A percentile compares a stretch with the other conserved stretches of the same genome.
Evolutionary conservation across 352 stramenopile species (phyloP).

Genomic region (Paralagenidium karlingii): DNA sequence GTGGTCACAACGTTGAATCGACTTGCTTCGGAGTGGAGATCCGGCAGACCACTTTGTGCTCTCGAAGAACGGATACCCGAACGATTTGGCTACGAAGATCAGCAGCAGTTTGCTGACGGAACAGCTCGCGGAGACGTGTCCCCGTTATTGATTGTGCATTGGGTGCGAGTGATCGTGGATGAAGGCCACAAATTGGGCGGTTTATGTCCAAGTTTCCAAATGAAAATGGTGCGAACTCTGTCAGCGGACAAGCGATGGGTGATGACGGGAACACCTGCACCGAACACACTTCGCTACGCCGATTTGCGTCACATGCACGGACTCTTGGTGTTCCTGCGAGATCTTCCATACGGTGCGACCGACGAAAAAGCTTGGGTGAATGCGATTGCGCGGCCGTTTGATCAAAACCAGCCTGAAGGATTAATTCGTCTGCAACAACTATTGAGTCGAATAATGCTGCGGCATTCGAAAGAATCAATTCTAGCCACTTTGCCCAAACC

Average conservation of each 20-base stretch:
- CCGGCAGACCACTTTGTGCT: constrained; percentile 33
- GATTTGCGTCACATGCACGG: constrained; percentile 85
- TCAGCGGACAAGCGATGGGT: constrained; percentile 85
- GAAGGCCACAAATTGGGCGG: constrained; percentile 91
- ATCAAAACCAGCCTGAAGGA: constrained; percentile 31
- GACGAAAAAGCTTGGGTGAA: constrained; percentile 69
- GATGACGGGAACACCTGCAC: constrained; percentile 96
- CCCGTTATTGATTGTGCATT: constrained; percentile 48
- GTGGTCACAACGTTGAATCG: constrained; percentile 64
- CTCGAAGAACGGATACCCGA: constrained; percentile 51
- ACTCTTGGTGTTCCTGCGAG: constrained; percentile 84
- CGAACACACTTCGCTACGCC: constrained; percentile 71
- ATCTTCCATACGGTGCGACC: constrained; percentile 69
- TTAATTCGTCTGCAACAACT: constrained; percentile 73
- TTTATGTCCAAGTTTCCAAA: constrained; percentile 43
- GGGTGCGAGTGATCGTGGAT: constrained; percentile 90
- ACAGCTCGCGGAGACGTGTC: constrained; percentile 33
- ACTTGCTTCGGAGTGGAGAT: constrained; percentile 50
- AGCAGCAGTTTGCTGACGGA: constrained; percentile 41
- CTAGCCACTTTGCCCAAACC: constrained; percentile 34
- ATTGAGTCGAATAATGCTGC: constrained; percentile 88
- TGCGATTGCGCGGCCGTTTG: constrained; percentile 60
- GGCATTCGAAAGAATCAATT: constrained; percentile 91
- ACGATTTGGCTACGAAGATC: constrained; percentile 41
- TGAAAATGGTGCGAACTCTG: constrained; percentile 71